These are phyloP conservation scores for Vicia faba DNA, from an alignment of 306 rosid species.

Conservation along the genomic window DNA sequence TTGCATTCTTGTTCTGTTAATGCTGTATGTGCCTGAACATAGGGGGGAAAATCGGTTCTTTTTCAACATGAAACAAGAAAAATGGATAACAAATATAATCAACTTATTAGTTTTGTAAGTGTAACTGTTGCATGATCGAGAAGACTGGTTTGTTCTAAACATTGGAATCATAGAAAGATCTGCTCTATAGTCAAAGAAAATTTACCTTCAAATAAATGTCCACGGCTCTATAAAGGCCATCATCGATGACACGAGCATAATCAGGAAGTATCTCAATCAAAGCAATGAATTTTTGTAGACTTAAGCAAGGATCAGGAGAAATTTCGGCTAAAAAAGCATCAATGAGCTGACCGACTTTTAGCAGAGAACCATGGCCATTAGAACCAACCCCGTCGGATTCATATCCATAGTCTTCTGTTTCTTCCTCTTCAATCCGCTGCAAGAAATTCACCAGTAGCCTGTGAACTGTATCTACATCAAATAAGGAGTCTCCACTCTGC, in stretches of 20 bases:
- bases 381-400: slow-evolving; percentile 68
- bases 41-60: not conserved
- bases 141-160: slow-evolving; percentile 17
- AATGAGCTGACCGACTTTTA: slow-evolving; percentile 79
- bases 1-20: slow-evolving; percentile 75
- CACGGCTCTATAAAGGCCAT: slow-evolving; percentile 81
- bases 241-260: slow-evolving; percentile 84
- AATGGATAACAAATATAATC: not conserved
- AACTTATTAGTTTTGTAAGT: slow-evolving; percentile 11
- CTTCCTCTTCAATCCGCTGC: slow-evolving; percentile 78
- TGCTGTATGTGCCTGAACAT: slow-evolving; percentile 68
- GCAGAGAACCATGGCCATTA: slow-evolving; percentile 63
- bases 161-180: slow-evolving; percentile 6
- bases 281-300: slow-evolving; percentile 59
- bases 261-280: slow-evolving; percentile 80
- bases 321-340: slow-evolving; percentile 90
- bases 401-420: slow-evolving; percentile 69
- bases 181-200: not conserved
- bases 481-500: slow-evolving; percentile 64
- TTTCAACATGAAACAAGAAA: slow-evolving; percentile 13
- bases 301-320: slow-evolving; percentile 77
- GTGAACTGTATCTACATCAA: slow-evolving; percentile 82
- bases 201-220: slow-evolving; percentile 85
- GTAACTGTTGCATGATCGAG: slow-evolving; percentile 24
- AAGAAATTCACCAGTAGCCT: slow-evolving; percentile 68